These are phyloP conservation scores for Candida pseudoglaebosa DNA, from an alignment of 805 yeast genomes.

Conservation along the genomic window DNA sequence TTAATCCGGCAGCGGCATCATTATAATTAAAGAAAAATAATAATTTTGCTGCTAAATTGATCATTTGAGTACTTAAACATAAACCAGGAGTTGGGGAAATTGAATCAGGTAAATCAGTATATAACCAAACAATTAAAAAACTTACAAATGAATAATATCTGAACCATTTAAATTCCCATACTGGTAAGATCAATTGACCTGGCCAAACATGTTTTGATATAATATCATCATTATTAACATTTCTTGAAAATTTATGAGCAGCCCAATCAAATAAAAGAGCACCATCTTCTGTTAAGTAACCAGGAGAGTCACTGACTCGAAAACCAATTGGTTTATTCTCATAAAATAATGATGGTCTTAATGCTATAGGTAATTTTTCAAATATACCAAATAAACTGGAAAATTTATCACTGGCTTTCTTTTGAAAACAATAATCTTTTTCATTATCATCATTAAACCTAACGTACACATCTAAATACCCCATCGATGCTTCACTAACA, in stretches of 20 bases:
- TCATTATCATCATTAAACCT: conserved; percentile 84
- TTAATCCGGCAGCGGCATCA: conserved; percentile 42
- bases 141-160: conserved; percentile 38
- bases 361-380: conserved; percentile 60
- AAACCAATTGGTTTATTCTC: conserved; percentile 61
- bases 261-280: conserved; percentile 64
- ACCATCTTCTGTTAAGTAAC: conserved; percentile 80
- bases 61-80: conserved; percentile 63
- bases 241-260: conserved; percentile 46
- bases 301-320: conserved; percentile 62
- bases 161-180: conserved; percentile 52
- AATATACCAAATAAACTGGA: conserved; percentile 59
- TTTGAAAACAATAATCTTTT: conserved; percentile 84
- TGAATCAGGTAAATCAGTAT: conserved; percentile 87
- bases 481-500: conserved; percentile 21
- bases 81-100: conserved; percentile 91
- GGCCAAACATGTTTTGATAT: conserved; percentile 73
- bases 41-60: conserved; percentile 16
- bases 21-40: conserved; percentile 34
- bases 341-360: conserved; percentile 79
- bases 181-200: conserved; percentile 81
- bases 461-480: conserved; percentile 52
- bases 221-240: conserved; percentile 33
- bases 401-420: conserved; percentile 58
- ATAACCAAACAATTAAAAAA: conserved; percentile 67